Evolutionary conservation across 2,329 filamentous ascomycete species (phyloP).

Genomic region (Biscogniauxia mediterranea): DNA sequence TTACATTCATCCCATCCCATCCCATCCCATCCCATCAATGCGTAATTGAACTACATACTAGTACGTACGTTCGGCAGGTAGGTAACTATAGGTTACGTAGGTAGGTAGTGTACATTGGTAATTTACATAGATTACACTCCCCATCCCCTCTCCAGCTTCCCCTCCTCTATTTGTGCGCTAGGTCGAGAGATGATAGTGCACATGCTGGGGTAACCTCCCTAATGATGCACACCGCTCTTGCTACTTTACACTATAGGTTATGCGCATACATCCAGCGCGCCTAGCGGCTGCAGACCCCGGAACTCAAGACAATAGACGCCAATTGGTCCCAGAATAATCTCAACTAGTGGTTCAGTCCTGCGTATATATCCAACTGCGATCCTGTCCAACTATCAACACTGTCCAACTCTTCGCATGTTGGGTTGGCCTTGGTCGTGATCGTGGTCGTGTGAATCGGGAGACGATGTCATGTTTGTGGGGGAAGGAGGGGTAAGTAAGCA

Average conservation of each 20-base stretch:
- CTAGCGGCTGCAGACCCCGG: background rate
- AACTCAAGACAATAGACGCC: background rate
- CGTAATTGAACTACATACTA: too few species aligned
- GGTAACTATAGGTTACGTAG: too few species aligned
- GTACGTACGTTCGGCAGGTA: too few species aligned
- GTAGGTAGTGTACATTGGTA: too few species aligned
- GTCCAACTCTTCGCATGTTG: background rate
- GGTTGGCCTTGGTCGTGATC: background rate
- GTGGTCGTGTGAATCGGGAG: background rate
- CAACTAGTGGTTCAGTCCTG: background rate
- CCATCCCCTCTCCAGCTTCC: background rate
- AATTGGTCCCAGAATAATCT: background rate
- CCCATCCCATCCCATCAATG: too few species aligned
- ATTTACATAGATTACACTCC: too few species aligned
- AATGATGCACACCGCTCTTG: too few species aligned
- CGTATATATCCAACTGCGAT: background rate
- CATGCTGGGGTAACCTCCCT: too few species aligned
- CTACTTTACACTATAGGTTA: background rate
- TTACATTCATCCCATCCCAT: too few species aligned
- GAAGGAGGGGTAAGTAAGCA: background rate
- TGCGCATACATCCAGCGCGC: background rate
- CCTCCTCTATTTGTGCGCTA: background rate
- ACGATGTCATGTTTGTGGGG: background rate
- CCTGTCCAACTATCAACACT: background rate
- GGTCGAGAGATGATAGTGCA: too few species aligned